Conservation (phyloP, 768 basidiomycete species). For the Suillus plorans region DNA sequence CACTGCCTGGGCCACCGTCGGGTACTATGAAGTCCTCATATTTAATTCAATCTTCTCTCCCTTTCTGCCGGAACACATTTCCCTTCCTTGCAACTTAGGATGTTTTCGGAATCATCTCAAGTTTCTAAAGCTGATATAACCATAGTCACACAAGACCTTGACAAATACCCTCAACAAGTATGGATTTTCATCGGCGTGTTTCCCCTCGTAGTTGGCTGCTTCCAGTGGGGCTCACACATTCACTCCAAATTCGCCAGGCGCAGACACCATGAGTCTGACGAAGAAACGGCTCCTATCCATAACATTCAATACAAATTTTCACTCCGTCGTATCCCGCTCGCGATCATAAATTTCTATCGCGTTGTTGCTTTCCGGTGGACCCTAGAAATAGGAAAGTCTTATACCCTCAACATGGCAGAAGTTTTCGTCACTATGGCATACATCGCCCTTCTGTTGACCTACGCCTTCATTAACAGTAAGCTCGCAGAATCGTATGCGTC, state of each 20-base stretch:
- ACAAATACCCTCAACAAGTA: constrained; percentile 8
- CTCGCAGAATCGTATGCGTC: constrained; percentile 13
- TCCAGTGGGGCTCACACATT: constrained; percentile 26
- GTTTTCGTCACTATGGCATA: constrained; percentile 47
- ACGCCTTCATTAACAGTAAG: constrained; percentile 46
- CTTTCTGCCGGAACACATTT: no score
- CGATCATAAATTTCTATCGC: constrained; percentile 42
- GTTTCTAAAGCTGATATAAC: not conserved
- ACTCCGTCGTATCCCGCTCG: constrained; percentile 36
- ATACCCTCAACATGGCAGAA: constrained; percentile 40
- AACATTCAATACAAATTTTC: constrained; percentile 33
- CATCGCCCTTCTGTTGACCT: constrained; percentile 41
- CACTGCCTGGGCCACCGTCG: no score
- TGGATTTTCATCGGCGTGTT: constrained; percentile 21
- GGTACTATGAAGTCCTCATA: no score
- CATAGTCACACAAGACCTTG: no score
- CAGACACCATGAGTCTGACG: constrained; percentile 12
- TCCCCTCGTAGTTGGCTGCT: constrained; percentile 18
- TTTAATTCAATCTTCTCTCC: no score
- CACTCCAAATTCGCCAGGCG: constrained; percentile 18
- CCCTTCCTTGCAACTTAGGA: no score
- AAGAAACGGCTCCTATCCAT: constrained; percentile 13
- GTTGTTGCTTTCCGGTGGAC: constrained; percentile 50
- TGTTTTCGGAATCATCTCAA: not conserved
- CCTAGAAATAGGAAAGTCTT: constrained; percentile 42